Base-by-base conservation (phyloP, 331 rosid species). In the Quercus tomentella region DNA sequence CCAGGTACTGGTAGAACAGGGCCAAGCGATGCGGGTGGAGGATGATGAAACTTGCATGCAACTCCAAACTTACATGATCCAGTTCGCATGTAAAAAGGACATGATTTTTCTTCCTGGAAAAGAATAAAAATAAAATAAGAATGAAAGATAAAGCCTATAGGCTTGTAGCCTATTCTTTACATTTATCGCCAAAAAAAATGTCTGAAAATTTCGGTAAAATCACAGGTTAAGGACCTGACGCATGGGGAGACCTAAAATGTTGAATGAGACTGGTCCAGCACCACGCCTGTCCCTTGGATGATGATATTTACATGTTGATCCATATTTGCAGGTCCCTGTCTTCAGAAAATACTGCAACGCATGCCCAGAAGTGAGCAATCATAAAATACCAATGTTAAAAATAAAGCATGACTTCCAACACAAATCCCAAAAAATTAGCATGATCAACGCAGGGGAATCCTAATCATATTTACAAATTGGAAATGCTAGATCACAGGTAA, bases 281-380 rank as follows among this genome's bases (percentile, higher is more conserved):
- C 98, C 98, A 72, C 91, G 91, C 86, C 98, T 88, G 87, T 94
- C 98, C 86, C 89, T 91, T 74, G 97, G 98, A 73, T 94, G 98
- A 85, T 94, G 98, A 84, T 92, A 94, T 87, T 94, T 94, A 87
- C 98, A 94, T 18, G 98, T 91, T 31, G 97, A 79, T 77, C 98
- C 97, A 87, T 94, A 94, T 85, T 94, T 94, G 89, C 98, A 92
- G 75, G 98, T 94, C 81, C 98, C 97, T 54, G 98, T 94, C 93
- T 92, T 94, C 87, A 94, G 92, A 87, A 89, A 94, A 86, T 94
- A 94, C 98, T 94, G 93, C 88, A 82, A 81, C 70, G 80, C 62
- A 33, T 70, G 22, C 68, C 76, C 33, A 9, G 30, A 52, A 74
- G 20, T 33, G 56, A 61, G 37, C 43, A 74, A 49, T 37, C 56